Conservation (phyloP, 305 asterid genomes). For the Stenogyne calaminthoides region DNA sequence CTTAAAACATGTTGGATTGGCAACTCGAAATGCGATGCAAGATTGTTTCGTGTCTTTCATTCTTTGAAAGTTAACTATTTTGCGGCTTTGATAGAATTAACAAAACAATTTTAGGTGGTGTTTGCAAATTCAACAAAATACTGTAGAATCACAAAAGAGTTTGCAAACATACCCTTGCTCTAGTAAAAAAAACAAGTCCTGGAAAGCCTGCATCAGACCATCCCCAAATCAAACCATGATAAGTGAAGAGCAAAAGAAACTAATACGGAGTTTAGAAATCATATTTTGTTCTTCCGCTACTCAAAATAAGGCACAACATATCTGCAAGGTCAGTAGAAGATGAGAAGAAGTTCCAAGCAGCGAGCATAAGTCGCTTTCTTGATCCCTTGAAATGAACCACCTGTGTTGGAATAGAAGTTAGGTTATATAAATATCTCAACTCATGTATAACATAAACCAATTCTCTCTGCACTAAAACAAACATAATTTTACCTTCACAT, state of each 20-base stretch:
- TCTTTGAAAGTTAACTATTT: neutral
- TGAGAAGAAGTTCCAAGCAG: constrained; percentile 78
- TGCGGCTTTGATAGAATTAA: neutral
- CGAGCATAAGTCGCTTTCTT: constrained; percentile 94
- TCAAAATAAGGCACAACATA: constrained; percentile 53
- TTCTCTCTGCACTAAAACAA: neutral
- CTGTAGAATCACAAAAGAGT: neutral
- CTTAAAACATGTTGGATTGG: neutral
- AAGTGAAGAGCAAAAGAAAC: constrained; percentile 14
- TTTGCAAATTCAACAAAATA: neutral
- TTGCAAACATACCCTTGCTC: neutral
- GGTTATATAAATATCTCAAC: neutral
- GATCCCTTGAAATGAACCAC: constrained; percentile 98
- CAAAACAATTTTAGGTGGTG: neutral
- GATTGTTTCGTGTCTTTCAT: neutral
- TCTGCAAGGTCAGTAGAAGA: constrained; percentile 49
- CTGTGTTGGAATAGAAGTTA: constrained; percentile 42
- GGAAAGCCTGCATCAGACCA: neutral
- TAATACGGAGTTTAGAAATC: constrained; percentile 40
- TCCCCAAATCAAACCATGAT: neutral
- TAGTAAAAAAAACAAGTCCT: neutral
- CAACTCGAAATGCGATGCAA: neutral
- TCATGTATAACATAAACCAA: neutral
- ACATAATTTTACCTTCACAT: constrained; percentile 66
- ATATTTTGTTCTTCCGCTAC: constrained; percentile 61